Base-by-base conservation (phyloP, 1,284 basidiomycete species). In the Leucocoprinus gongylophorus region DNA sequence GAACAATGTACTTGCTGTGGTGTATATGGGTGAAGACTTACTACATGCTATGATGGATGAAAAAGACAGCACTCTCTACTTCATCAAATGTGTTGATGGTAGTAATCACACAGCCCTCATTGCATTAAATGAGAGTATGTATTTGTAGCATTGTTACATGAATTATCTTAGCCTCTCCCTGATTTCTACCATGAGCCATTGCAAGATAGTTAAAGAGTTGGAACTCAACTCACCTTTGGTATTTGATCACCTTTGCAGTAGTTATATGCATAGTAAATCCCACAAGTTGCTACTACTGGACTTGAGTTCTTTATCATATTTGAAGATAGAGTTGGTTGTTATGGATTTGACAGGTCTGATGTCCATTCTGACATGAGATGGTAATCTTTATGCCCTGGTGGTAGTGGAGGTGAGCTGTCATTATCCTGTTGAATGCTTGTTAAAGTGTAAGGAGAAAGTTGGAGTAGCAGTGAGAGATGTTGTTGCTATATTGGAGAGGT, bases 231-330 rank as follows among this genome's bases (percentile, higher is more conserved):
- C n/a, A 20, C 51, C 53, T 9, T 5, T n/a, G 6, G 45, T 41
- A 9, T 58, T 52, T 20, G 49, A 58, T 40, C 49, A 50, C 26
- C 15, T 58, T 33, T 58, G 53, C 42, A 39, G 51, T 39, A 48
- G 55, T 41, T 58, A 55, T 40, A 45, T 45, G 18, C 45, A 56
- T 39, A 49, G 56, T 10, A 58, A 56, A 39, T 58, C 48, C 15
- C 55, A 56, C 40, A 17, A 50, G 9, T 23, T 53, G 17, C 57
- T 46, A 1, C 30, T 58, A n/a, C 53, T 53, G n/a, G 23, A 44
- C 21, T 29, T 38, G 3, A 57, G 54, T 45, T 35, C 50, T 17
- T 55, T 39, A 2, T 40, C 12, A 15, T 55, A 57, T 20, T 48
- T 50, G 35, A 48, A 50, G 26, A 55, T 55, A 50, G 56, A 50